Conservation (phyloP, 73 alveolate genomes). For the Tetrahymena borealis region DNA sequence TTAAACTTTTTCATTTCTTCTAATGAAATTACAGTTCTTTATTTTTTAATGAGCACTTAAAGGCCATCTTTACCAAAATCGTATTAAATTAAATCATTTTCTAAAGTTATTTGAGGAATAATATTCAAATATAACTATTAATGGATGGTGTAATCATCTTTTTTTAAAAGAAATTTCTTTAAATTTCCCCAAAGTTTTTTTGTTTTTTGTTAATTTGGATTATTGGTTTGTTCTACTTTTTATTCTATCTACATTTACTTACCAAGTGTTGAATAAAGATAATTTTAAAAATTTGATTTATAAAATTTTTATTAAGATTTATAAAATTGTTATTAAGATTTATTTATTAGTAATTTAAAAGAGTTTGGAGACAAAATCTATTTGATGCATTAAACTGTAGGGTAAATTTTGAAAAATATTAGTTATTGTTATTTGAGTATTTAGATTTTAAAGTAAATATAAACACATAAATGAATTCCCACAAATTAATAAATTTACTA, state of each 20-base stretch:
- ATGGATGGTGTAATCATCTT: not conserved
- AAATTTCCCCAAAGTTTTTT: not conserved
- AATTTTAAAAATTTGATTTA: not conserved
- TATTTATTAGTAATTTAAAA: too few species aligned
- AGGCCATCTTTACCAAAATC: not conserved
- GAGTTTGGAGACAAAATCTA: too few species aligned
- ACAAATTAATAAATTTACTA: too few species aligned
- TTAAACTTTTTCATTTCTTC: not conserved
- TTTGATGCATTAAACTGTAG: not conserved
- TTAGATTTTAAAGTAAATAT: too few species aligned
- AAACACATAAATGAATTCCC: too few species aligned
- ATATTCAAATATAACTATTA: not conserved
- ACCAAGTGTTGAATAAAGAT: not conserved
- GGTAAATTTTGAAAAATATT: too few species aligned
- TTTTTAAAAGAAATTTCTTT: not conserved
- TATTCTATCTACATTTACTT: not conserved
- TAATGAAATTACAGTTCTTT: not conserved
- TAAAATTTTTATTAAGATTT: too few species aligned
- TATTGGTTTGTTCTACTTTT: not conserved
- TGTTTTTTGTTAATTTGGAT: not conserved
- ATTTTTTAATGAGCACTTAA: not conserved
- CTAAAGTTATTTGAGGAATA: not conserved
- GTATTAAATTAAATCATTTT: not conserved
- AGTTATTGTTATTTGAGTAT: too few species aligned
- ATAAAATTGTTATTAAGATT: too few species aligned